These are phyloP conservation scores for Xanthoconium stramineum DNA, from an alignment of 768 basidiomycete genomes.

Conservation along the genomic window DNA sequence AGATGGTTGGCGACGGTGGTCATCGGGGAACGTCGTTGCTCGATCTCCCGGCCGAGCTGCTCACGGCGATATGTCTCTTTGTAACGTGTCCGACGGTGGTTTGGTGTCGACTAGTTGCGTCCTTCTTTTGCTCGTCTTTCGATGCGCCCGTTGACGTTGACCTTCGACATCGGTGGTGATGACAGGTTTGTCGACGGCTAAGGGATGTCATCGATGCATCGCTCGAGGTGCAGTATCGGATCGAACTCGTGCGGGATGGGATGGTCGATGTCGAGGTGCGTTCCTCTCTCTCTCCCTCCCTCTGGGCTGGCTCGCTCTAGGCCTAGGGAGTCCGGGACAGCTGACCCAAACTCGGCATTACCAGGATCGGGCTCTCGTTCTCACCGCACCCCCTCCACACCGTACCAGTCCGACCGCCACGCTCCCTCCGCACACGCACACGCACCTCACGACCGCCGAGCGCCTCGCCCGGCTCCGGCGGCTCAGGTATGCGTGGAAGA, in stretches of 20 bases:
- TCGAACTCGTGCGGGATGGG: conserved; percentile 39
- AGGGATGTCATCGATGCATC: conserved; percentile 23
- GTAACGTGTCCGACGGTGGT: conserved; percentile 10
- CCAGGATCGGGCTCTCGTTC: neutral
- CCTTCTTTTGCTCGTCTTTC: neutral
- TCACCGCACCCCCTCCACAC: too few relatives aligned
- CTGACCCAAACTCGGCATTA: too few relatives aligned
- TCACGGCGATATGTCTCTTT: conserved; percentile 10
- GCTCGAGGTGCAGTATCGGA: conserved; percentile 35
- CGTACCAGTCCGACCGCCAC: neutral
- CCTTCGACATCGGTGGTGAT: neutral
- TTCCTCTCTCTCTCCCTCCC: too few relatives aligned
- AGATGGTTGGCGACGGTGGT: neutral
- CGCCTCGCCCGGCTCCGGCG: conserved; percentile 34
- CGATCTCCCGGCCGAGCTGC: conserved; percentile 16
- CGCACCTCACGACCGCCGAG: conserved; percentile 6
- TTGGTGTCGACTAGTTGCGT: conserved; percentile 13
- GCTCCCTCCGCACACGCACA: neutral
- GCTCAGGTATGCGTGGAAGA: conserved; percentile 36
- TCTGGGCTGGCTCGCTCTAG: too few relatives aligned
- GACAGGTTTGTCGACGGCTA: conserved; percentile 23
- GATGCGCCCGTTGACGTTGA: neutral
- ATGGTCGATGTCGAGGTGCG: conserved; percentile 24
- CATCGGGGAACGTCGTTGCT: neutral
- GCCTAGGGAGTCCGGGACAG: too few relatives aligned